Percentiles rank a stretch among this genome's conserved stretches.
phyloP scores from a whole-genome alignment of 495 filamentous ascomycete genomes.

The Entonaema liquescens region DNA sequence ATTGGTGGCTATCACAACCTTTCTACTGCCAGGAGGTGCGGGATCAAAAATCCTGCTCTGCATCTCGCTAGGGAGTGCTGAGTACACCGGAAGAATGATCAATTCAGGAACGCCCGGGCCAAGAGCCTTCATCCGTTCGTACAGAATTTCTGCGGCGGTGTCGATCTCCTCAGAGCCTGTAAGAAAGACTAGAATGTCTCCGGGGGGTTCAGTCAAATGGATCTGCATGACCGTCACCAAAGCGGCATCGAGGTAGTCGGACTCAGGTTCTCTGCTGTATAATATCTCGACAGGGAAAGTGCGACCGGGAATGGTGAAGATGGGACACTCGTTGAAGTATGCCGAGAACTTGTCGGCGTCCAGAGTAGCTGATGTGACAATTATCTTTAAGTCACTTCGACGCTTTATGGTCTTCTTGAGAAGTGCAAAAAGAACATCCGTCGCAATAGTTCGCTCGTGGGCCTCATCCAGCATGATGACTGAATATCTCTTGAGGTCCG shows the following conservation, averaged over 20 bases:
- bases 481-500: constrained; percentile 84
- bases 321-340: constrained; percentile 94
- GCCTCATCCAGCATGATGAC: constrained; percentile 99
- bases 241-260: constrained; percentile 95
- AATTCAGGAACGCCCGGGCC: constrained; percentile 91
- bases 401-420: constrained; percentile 92
- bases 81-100: constrained; percentile 93
- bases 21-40: constrained; percentile 84
- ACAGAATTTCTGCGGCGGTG: constrained; percentile 89
- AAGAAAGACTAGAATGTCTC: constrained; percentile 95
- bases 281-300: constrained; percentile 96
- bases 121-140: constrained; percentile 95
- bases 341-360: constrained; percentile 97
- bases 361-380: constrained; percentile 94
- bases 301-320: constrained; percentile 94
- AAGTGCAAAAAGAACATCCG: constrained; percentile 92
- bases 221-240: constrained; percentile 98
- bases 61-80: constrained; percentile 89
- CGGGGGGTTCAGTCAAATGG: constrained; percentile 86
- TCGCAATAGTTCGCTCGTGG: constrained; percentile 96
- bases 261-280: constrained; percentile 92
- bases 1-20: constrained; percentile 98
- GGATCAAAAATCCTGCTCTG: constrained; percentile 95
- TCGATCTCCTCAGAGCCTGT: constrained; percentile 99
- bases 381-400: constrained; percentile 87